Percentiles rank a stretch among this genome's conserved stretches.
Evolutionary conservation across 305 asterid genomes (phyloP).

Genomic region (Solanum aculeatissimum): DNA sequence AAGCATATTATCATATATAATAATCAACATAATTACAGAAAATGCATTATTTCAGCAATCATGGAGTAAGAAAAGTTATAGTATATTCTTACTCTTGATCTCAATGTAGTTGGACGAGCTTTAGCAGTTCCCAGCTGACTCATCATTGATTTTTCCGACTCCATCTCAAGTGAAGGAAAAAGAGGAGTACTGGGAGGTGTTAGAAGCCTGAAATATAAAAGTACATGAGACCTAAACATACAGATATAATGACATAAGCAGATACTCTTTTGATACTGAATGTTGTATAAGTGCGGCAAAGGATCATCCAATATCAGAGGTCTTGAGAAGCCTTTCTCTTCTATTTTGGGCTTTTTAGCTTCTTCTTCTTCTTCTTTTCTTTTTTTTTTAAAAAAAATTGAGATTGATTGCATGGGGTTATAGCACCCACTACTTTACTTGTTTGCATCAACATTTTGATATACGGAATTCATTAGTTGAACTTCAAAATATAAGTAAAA

Average conservation of each 20-base stretch:
- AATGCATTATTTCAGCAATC: background rate
- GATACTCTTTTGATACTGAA: background rate
- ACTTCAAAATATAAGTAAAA: background rate
- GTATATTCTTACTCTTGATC: constrained; percentile 66
- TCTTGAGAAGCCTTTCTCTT: background rate
- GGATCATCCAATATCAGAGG: background rate
- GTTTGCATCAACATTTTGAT: background rate
- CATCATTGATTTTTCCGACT: constrained; percentile 67
- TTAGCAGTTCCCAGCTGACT: constrained; percentile 67
- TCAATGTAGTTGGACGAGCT: constrained; percentile 65
- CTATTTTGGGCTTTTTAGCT: background rate
- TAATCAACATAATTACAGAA: background rate
- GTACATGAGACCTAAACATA: background rate
- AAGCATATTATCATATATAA: background rate
- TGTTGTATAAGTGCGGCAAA: background rate
- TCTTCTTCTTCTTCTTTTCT: background rate
- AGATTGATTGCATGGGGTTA: background rate
- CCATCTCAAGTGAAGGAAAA: constrained; percentile 90
- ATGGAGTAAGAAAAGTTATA: background rate
- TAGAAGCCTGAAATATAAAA: constrained; percentile 61
- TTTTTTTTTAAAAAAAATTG: no score
- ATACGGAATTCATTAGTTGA: background rate
- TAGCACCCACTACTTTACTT: background rate
- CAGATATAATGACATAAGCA: background rate
- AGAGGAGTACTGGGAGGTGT: constrained; percentile 99